Evolutionary conservation across 2,329 filamentous ascomycete species (phyloP), one percentile per base, ranked within the genome.

Genomic region (Zopfia rhizophila): DNA sequence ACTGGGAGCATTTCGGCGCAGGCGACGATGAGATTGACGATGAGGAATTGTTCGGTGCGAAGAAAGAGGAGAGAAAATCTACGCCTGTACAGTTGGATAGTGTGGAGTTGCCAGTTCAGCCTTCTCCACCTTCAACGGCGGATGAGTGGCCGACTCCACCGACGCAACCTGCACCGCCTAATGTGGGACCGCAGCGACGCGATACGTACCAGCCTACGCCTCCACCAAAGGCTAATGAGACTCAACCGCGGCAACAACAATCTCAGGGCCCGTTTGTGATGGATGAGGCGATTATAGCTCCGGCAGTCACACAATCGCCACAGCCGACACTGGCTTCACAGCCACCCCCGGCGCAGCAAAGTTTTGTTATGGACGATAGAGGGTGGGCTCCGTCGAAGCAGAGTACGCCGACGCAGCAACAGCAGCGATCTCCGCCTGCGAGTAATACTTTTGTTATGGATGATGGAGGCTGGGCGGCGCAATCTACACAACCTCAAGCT

Each of bases 1-100:
- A 72, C 25, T 72, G 70, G 70, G 69, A 72, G 35, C 68, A 61
- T 23, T 64, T 72, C 50, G 68, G 68, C 8, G 51, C 36, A 5
- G 56, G 42, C 6, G 63, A 61, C n/a, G 57, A 58, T 4, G 69
- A 71, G 30, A 60, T 71, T 23, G 69, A 72, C 25, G 69, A 72
- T 29, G 67, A 68, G 23, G 68, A 65, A 7, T 29, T 67, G 5
- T 71, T 68, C 41, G 47, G 41, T 10, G 55, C 40, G n/a, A 69
- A 66, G 48, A 61, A 60, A 21, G 56, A 63, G 3, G 35, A 42
- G 7, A 55, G 53, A 29, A 35, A 49, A 3, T 32, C 28, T 14
- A 45, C 53, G 27, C 45, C 56, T 13, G 51, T 42, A 21, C 54
- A 68, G 17, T 23, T 59, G 14, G 57, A 60, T 32, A 68, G 65